Conservation (phyloP, 2,329 filamentous ascomycete genomes). For the Penicillium hordei region DNA sequence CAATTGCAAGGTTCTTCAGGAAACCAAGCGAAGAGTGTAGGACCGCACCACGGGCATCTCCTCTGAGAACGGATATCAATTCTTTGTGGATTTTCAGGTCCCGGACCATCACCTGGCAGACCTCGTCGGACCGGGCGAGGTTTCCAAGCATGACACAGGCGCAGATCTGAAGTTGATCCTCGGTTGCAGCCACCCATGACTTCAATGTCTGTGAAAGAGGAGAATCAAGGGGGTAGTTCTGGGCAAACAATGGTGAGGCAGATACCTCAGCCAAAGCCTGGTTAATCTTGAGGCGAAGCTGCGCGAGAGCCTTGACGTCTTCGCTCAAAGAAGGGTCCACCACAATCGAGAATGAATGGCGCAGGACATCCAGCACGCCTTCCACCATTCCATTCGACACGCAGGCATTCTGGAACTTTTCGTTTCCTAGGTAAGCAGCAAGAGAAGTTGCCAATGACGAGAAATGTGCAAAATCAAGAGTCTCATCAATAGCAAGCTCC, state of each 20-base stretch:
- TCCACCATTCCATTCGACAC: slow-evolving; percentile 36
- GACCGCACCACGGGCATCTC: slow-evolving; percentile 41
- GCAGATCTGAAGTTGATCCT: slow-evolving; percentile 49
- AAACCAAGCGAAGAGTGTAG: slow-evolving; percentile 49
- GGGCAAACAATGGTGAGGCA: slow-evolving; percentile 37
- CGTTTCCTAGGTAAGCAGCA: slow-evolving; percentile 37
- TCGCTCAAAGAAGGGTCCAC: slow-evolving; percentile 30
- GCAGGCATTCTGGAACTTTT: slow-evolving; percentile 41
- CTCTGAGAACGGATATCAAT: slow-evolving; percentile 42
- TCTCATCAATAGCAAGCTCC: slow-evolving; percentile 31
- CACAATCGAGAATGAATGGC: slow-evolving; percentile 31
- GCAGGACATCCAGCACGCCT: slow-evolving; percentile 34
- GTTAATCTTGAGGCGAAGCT: slow-evolving; percentile 41
- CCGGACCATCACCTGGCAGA: slow-evolving; percentile 44
- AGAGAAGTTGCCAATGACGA: slow-evolving; percentile 35
- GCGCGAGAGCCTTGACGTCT: slow-evolving; percentile 36
- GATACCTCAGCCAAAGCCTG: slow-evolving; percentile 45
- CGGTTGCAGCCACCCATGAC: slow-evolving; percentile 40
- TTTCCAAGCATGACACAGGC: slow-evolving; percentile 52
- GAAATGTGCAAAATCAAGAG: slow-evolving; percentile 32
- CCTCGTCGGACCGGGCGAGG: slow-evolving; percentile 45
- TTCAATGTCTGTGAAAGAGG: slow-evolving; percentile 38
- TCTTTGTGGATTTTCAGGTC: slow-evolving; percentile 41
- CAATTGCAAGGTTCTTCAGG: slow-evolving; percentile 50
- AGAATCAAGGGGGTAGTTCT: slow-evolving; percentile 42